Conservation (phyloP, 148 eudicot species). For the Camellia sinensis region DNA sequence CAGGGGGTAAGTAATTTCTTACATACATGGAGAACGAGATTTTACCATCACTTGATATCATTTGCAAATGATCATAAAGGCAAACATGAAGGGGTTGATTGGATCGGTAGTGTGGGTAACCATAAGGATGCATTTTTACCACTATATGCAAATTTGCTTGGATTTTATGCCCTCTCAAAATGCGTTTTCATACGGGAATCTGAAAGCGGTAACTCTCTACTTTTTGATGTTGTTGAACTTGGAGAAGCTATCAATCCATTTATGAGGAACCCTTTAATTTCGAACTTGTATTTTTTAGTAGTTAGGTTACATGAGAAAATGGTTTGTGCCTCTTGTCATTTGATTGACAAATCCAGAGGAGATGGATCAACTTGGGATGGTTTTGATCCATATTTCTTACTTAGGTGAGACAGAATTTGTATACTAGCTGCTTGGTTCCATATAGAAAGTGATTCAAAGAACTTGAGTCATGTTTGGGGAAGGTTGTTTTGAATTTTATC, state of each 20-base stretch:
- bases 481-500: not conserved
- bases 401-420: slow-evolving; percentile 33
- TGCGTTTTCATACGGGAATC: slow-evolving; percentile 39
- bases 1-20: slow-evolving; percentile 26
- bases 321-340: slow-evolving; percentile 26
- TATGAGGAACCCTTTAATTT: slow-evolving; percentile 65
- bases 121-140: slow-evolving; percentile 94
- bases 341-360: slow-evolving; percentile 19
- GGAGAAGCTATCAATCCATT: slow-evolving; percentile 58
- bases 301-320: slow-evolving; percentile 49
- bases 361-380: slow-evolving; percentile 53
- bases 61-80: slow-evolving; percentile 38
- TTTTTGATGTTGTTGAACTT: slow-evolving; percentile 50
- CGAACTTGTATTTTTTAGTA: slow-evolving; percentile 48
- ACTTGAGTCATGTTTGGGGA: not conserved
- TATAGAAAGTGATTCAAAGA: not conserved
- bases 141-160: slow-evolving; percentile 76
- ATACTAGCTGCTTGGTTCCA: not conserved
- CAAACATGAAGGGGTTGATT: slow-evolving; percentile 46
- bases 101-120: slow-evolving; percentile 90
- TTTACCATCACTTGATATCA: slow-evolving; percentile 44
- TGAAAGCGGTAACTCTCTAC: slow-evolving; percentile 33
- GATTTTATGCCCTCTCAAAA: slow-evolving; percentile 58
- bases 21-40: slow-evolving; percentile 57
- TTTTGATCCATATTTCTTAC: slow-evolving; percentile 77